Base-by-base conservation (phyloP, 352 stramenopile genomes). In the Phytophthora vignae region DNA sequence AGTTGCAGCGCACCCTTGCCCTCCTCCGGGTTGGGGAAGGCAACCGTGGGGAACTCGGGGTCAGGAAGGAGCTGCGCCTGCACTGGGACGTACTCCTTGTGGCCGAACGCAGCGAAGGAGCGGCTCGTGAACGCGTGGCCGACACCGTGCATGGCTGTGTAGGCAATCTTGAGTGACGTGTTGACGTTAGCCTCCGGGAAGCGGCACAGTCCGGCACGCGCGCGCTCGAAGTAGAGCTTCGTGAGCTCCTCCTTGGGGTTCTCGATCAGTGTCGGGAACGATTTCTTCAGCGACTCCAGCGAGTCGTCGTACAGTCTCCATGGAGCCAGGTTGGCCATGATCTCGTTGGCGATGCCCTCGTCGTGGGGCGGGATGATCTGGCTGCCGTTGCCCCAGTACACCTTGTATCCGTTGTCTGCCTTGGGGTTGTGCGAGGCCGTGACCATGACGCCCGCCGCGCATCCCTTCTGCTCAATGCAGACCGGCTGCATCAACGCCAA, bases 131-230 rank as follows among this genome's bases (percentile, higher is more conserved):
- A 99, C 25, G 84, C 83, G 75, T 97, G 83, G 21, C 97, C 98
- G 36, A 99, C 95, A 57, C 98, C 98, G 81, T 99, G 98, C 98
- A 99, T 99, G 57, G 98, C 97, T 9, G 97, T 99, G 77, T 99
- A 99, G 10, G 90, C 90, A 77, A 99, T 78, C 72, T 92, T 96
- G 48, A 93, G 77, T 38, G 64, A 56, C 31, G 85, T 79, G 31
- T 36, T 75, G 15, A 72, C 60, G 62, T 97, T 97, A 67, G 88
- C 79, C 22, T 83, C 71, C 1, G 83, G 77, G 63, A 88, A 94
- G 55, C 90, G 85, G 57, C 86, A 96, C 33, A 96, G 68, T 31
- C 73, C 65, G 46, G 64, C 19, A 42, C 79, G 60, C 40, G 94
- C 78, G 11, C 67, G 64, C 19, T 73, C 72, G 56, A 96, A 97